phyloP scores from a whole-genome alignment of 75 land plant genomes.

The Cunninghamia lanceolata region DNA sequence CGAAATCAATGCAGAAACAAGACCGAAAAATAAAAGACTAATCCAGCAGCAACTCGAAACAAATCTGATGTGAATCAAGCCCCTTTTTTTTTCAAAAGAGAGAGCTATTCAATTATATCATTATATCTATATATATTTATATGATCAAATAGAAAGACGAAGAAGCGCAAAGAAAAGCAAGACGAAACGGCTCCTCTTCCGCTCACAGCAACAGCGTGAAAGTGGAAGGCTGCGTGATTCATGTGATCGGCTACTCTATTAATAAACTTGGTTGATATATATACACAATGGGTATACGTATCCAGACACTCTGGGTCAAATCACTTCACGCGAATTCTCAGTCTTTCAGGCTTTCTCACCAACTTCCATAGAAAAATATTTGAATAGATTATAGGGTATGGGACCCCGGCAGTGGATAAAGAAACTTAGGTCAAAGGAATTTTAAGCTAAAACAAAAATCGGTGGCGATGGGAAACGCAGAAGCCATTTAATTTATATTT shows the following conservation, averaged over 20 bases:
- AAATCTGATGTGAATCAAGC: not conserved
- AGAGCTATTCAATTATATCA: not conserved
- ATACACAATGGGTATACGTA: not conserved
- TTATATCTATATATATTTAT: not conserved
- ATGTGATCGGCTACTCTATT: not conserved
- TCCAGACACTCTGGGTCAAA: not conserved
- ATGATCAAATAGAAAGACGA: not conserved
- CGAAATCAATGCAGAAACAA: not conserved
- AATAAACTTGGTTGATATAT: not conserved
- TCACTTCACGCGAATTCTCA: not conserved
- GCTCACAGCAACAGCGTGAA: constrained; percentile 1
- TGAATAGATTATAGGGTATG: not conserved
- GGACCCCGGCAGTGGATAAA: not conserved
- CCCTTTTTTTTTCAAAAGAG: not conserved
- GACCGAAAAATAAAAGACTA: not conserved
- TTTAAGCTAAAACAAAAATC: too few species aligned
- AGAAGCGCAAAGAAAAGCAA: not conserved
- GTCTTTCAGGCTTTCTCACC: not conserved
- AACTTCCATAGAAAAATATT: not conserved
- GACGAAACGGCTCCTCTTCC: not conserved
- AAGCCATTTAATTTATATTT: too few species aligned
- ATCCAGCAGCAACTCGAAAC: not conserved
- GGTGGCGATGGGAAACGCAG: not conserved
- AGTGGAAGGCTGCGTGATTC: not conserved
- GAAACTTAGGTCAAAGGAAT: not conserved